Base-by-base conservation (phyloP, 306 rosid genomes). In the Citrullus colocynthis region DNA sequence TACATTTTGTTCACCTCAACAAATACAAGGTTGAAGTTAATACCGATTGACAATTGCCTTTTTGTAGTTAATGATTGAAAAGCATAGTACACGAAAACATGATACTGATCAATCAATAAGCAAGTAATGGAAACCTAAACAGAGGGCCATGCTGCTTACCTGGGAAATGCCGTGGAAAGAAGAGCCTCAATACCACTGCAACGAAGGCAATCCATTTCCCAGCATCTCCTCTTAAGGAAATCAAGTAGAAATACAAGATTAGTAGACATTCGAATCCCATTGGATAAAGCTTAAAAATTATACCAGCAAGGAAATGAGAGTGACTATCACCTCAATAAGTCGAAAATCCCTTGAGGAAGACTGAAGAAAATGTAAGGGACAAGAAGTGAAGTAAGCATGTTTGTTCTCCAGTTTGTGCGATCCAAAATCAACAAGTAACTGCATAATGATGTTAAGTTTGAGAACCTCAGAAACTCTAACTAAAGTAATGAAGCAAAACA, bases 351-450 rank as follows among this genome's bases (percentile, higher is more conserved):
- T 6, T 81, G 78, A 4, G 98, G 98, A 81, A 94, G 81, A 78
- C 98, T 88, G 85, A 94, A 87, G 93, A 91, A 91, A 79, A 91
- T 85, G 86, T 90, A 94, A 34, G 98, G 98, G 78, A 94, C 90
- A 82, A 91, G 78, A 44, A 91, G 87, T 52, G 97, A 83, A 72
- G 98, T 94, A 62, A 91, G 83, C 90, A 94, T 91, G 55, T 94
- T 94, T 14, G 97, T 83, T 81, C 89, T 91, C 98, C 98, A 91
- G 80, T 94, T 91, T 75, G 97, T 94, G 49, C 97, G 93, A 60
- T 94, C 98, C 89, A 94, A 82, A 85, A 91, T 84, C 83, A 94
- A 58, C 82, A 91, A 80, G 84, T 94, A 90, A 54, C 98, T 94
- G 90, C 75, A 83, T 71, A 41, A 14, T 70, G 28, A 73, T 30